Percentiles rank a stretch among this genome's conserved stretches.
phyloP scores from a whole-genome alignment of 257 asterid species.

The Forsythia viridissima region DNA sequence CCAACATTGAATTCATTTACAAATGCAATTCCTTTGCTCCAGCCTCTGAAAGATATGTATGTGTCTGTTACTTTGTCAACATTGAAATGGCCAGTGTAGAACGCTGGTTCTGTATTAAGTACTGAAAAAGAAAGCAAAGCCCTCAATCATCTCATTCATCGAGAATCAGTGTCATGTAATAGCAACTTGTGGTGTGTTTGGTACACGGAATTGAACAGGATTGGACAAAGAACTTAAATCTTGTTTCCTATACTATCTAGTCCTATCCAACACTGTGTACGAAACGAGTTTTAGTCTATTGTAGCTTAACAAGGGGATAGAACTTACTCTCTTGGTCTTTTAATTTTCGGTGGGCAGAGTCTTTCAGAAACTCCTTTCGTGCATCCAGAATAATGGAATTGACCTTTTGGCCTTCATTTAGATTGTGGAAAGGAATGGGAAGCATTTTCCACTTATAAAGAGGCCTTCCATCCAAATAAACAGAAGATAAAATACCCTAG shows the following conservation, averaged over 20 bases:
- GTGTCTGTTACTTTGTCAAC: constrained; percentile 67
- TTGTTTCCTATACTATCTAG: neutral
- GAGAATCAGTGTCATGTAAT: neutral
- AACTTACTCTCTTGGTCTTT: constrained; percentile 45
- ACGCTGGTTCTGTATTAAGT: constrained; percentile 58
- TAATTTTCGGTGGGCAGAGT: constrained; percentile 29
- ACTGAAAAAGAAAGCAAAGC: constrained; percentile 39
- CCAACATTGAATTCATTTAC: constrained; percentile 74
- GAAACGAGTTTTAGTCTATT: neutral
- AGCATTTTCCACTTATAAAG: constrained; percentile 75
- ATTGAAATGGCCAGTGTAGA: constrained; percentile 61
- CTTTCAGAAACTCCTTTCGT: constrained; percentile 14
- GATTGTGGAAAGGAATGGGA: constrained; percentile 64
- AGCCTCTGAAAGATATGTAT: constrained; percentile 73
- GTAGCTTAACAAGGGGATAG: neutral
- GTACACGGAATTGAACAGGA: neutral
- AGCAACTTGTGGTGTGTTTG: neutral
- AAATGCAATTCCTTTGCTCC: constrained; percentile 90
- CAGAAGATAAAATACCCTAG: constrained; percentile 86
- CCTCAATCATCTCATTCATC: neutral
- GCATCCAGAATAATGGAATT: constrained; percentile 41
- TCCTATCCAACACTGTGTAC: neutral
- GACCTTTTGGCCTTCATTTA: constrained; percentile 41
- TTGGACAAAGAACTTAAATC: neutral
- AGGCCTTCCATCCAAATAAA: constrained; percentile 61